Evolutionary conservation across 2,329 filamentous ascomycete genomes (phyloP).

Genomic region (Thermomyces lanuginosus): DNA sequence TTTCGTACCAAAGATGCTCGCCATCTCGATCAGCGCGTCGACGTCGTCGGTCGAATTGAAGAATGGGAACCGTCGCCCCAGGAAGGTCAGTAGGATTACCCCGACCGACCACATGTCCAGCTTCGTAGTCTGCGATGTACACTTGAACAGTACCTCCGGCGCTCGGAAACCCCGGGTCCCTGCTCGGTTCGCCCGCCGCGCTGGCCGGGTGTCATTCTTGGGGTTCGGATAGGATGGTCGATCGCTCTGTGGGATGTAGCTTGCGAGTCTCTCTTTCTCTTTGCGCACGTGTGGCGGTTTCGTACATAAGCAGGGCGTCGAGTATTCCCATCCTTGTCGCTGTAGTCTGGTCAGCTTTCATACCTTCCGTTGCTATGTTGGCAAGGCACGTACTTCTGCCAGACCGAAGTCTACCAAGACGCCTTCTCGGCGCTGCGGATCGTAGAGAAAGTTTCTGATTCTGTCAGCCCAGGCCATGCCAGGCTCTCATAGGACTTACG

Average conservation of each 20-base stretch:
- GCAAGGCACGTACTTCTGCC: slow-evolving; percentile 45
- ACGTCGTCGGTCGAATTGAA: slow-evolving; percentile 98
- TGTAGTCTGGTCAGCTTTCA: slow-evolving; percentile 5
- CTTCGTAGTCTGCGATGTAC: slow-evolving; percentile 80
- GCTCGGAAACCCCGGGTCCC: slow-evolving; percentile 92
- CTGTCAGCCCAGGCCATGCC: background rate
- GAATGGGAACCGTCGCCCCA: slow-evolving; percentile 86
- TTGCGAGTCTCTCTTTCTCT: slow-evolving; percentile 36
- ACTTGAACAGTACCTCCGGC: slow-evolving; percentile 92
- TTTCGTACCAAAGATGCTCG: slow-evolving; percentile 75
- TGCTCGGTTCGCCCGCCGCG: slow-evolving; percentile 79
- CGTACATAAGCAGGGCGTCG: slow-evolving; percentile 56
- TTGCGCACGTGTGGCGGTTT: slow-evolving; percentile 48
- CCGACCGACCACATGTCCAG: slow-evolving; percentile 96
- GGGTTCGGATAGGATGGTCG: slow-evolving; percentile 53
- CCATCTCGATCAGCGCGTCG: slow-evolving; percentile 93
- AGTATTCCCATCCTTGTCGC: slow-evolving; percentile 39
- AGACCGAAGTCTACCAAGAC: slow-evolving; percentile 99
- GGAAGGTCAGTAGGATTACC: slow-evolving; percentile 89
- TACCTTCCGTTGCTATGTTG: background rate
- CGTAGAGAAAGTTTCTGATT: slow-evolving; percentile 73
- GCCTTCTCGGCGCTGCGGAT: slow-evolving; percentile 56
- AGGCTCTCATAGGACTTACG: slow-evolving; percentile 27
- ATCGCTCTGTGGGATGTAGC: slow-evolving; percentile 39
- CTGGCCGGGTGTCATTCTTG: slow-evolving; percentile 74